Conservation (phyloP, 148 eudicot species). For the Chenopodium suecicum region DNA sequence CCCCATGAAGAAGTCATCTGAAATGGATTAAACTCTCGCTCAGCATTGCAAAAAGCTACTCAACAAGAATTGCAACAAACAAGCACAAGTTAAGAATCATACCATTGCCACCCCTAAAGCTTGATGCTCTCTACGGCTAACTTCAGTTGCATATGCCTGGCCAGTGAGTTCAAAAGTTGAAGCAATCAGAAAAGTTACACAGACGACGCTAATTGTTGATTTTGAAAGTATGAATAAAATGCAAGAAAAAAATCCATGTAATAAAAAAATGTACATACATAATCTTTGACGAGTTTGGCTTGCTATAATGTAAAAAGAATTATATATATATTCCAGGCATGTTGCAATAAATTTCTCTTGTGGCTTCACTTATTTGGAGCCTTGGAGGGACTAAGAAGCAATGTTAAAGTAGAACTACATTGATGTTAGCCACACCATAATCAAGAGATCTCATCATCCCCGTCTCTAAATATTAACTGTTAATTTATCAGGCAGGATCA, state of each 20-base stretch:
- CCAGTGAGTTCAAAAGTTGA: constrained; percentile 8
- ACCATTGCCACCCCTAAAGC: constrained; percentile 63
- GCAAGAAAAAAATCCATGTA: neutral
- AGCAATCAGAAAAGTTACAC: neutral
- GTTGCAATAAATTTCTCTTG: neutral
- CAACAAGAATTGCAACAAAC: neutral
- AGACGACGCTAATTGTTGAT: neutral
- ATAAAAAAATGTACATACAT: too few species aligned
- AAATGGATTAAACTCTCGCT: constrained; percentile 14
- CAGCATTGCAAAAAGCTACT: neutral
- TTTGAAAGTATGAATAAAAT: neutral
- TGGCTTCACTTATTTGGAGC: neutral
- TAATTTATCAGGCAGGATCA: neutral
- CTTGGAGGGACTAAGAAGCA: neutral
- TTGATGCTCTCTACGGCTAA: constrained; percentile 60
- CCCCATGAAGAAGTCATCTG: constrained; percentile 48
- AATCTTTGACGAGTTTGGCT: neutral
- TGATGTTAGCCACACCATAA: neutral
- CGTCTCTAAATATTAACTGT: neutral
- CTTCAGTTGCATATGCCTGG: constrained; percentile 65
- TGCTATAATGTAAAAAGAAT: neutral
- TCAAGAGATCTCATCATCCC: neutral
- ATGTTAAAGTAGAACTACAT: neutral
- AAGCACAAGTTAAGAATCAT: constrained; percentile 21
- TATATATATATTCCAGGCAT: neutral